Evolutionary conservation across 1,139 yeast genomes (phyloP), one percentile per base, ranked within the genome.

Genomic region (Blastobotrys petasosporus): DNA sequence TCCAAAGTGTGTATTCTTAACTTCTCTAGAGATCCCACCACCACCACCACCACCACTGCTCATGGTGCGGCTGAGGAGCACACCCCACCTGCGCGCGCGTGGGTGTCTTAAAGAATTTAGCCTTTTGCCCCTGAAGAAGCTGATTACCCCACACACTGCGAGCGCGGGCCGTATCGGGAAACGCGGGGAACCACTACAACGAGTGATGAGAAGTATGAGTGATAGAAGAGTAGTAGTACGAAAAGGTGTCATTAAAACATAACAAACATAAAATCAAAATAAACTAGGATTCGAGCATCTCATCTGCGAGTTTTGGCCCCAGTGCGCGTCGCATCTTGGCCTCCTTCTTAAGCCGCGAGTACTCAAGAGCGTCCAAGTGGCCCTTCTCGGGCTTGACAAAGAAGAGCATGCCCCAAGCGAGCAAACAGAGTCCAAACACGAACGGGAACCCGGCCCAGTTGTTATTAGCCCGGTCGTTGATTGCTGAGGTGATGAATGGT

Each of bases 391-490:
- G 13, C 32, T 30, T 30, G n/a, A 30, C 32, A 9, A 30, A 30
- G 32, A 30, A 30, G 13, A 30, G 32, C 32, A 30, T 30, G 10
- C 15, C 33, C 17, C 32, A 30, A 4, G 32, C 32, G 5, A 30
- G 32, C 32, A 30, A 9, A 36, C 54, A 51, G 29, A 51, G 41
- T 2, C 45, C 51, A 44, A 51, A 48, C 11, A 51, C 47, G 36
- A 51, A 51, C 10, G 53, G 53, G 46, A 51, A 51, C 1, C 54
- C 54, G 5, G 53, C 47, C 51, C 53, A 50, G 32, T 43, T 45
- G 41, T 50, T 49, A 35, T 51, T 41, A 16, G 48, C 42, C 8
- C 48, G 44, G 23, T 46, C 44, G 31, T 46, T 47, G 39, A 51
- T 51, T 13, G 54, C 54, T 10, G 54, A 50, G n/a, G 53, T 50